Evolutionary conservation across 2,329 filamentous ascomycete species (phyloP).

Genomic region (Septoria petroselini): DNA sequence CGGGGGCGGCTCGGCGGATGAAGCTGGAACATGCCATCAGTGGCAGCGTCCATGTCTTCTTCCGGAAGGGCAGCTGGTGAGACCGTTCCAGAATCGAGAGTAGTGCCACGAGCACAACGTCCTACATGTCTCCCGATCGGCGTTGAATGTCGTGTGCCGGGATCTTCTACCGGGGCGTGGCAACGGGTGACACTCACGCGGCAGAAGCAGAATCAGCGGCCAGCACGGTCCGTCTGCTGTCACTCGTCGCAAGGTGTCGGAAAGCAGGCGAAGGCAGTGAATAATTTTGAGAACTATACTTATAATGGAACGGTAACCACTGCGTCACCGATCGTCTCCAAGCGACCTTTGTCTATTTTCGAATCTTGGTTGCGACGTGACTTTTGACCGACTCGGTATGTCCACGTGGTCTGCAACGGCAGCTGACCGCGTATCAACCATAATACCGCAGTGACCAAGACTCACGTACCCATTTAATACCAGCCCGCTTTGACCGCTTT

Average conservation of each 20-base stretch:
- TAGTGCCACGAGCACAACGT: slow-evolving; percentile 1
- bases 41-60: background rate
- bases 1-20: slow-evolving; percentile 26
- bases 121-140: slow-evolving; percentile 5
- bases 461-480: too few species aligned
- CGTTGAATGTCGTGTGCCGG: background rate
- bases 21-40: background rate
- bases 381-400: too few species aligned
- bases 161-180: background rate
- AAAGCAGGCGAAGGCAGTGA: too few species aligned
- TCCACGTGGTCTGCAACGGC: background rate
- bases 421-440: background rate
- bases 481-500: background rate
- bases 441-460: too few species aligned
- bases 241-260: too few species aligned
- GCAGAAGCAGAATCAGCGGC: too few species aligned
- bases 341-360: too few species aligned
- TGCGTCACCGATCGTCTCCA: background rate
- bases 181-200: too few species aligned
- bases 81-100: background rate
- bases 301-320: background rate
- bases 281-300: too few species aligned
- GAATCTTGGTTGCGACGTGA: background rate
- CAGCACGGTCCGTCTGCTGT: too few species aligned
- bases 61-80: background rate